phyloP scores from a whole-genome alignment of 2,329 filamentous ascomycete genomes.

The Fusarium stilboides region DNA sequence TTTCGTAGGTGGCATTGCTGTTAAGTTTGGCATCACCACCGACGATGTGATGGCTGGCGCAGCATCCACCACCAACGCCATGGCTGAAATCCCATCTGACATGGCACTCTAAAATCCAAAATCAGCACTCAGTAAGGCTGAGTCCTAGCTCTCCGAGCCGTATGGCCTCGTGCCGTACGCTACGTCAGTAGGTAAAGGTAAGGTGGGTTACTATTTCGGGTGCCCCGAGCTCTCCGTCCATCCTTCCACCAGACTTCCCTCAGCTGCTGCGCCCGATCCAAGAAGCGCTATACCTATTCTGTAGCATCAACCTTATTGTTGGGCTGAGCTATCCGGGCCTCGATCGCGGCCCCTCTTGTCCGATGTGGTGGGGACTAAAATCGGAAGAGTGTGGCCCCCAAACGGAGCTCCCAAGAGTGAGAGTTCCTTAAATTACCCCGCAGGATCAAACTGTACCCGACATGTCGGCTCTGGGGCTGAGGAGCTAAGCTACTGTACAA shows the following conservation, averaged over 20 bases:
- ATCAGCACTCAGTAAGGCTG: conserved; percentile 17
- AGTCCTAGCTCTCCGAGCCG: neutral
- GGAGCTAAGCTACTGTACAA: neutral
- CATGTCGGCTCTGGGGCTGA: conserved; percentile 24
- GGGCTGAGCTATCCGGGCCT: conserved; percentile 24
- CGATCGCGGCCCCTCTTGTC: conserved; percentile 14
- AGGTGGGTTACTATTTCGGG: conserved; percentile 30
- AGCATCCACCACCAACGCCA: conserved; percentile 7
- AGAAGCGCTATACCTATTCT: conserved; percentile 3
- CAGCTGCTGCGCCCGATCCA: conserved; percentile 31
- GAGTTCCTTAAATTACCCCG: conserved; percentile 16
- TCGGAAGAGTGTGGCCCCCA: neutral
- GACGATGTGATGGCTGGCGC: conserved; percentile 11
- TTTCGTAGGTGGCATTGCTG: neutral
- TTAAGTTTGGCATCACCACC: neutral
- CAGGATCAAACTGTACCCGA: conserved; percentile 3
- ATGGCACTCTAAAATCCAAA: neutral
- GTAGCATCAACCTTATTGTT: neutral
- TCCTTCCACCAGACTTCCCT: neutral
- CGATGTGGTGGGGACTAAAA: conserved; percentile 11
- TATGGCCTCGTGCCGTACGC: neutral
- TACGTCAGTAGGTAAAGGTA: conserved; percentile 1
- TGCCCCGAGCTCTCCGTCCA: conserved; percentile 5
- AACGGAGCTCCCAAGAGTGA: neutral
- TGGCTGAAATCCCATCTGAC: neutral